phyloP scores from a whole-genome alignment of 2,329 filamentous ascomycete species.

The Pyricularia pennisetigena region DNA sequence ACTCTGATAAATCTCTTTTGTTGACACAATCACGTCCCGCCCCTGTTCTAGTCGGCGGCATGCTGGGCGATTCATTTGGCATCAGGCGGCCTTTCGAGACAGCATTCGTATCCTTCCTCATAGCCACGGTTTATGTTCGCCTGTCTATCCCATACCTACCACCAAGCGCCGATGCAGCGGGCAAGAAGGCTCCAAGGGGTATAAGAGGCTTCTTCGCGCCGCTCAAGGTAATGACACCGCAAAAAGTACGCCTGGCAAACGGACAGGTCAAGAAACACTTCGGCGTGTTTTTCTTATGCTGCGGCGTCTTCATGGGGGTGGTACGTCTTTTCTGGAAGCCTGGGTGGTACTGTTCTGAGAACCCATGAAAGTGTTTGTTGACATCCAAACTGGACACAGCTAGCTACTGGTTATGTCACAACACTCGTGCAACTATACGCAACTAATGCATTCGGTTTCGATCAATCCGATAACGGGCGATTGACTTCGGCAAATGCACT shows the following conservation, averaged over 20 bases:
- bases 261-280: conserved; percentile 45
- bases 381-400: conserved; percentile 17
- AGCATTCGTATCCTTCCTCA: conserved; percentile 46
- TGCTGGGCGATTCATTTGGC: conserved; percentile 52
- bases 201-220: conserved; percentile 52
- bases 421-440: conserved; percentile 51
- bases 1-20: neutral
- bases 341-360: neutral
- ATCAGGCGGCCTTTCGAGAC: conserved; percentile 56
- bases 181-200: conserved; percentile 23
- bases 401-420: conserved; percentile 60
- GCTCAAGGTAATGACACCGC: conserved; percentile 49
- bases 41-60: conserved; percentile 40
- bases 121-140: conserved; percentile 30
- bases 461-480: conserved; percentile 44
- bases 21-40: neutral
- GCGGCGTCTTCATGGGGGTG: conserved; percentile 57
- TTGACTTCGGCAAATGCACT: conserved; percentile 46
- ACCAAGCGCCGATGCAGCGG: conserved; percentile 25
- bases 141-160: conserved; percentile 39
- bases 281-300: conserved; percentile 53
- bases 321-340: conserved; percentile 22
- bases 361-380: neutral
- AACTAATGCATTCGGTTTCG: conserved; percentile 43
- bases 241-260: conserved; percentile 37